A percentile compares a stretch with the other conserved stretches of the same genome.
phyloP scores from a whole-genome alignment of 495 filamentous ascomycete genomes.

The Corynascus novoguineensis region DNA sequence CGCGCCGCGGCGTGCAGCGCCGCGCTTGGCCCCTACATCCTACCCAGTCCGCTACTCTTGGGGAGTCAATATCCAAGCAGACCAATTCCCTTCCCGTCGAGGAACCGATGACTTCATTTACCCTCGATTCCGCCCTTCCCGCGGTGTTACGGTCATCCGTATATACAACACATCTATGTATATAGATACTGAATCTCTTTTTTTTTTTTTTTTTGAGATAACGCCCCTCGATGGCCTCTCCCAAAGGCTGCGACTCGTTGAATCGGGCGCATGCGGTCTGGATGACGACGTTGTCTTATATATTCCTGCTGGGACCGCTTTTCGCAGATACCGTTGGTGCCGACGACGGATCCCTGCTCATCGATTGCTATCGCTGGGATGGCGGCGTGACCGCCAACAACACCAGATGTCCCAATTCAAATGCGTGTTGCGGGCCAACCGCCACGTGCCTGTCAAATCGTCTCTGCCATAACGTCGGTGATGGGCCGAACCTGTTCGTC shows the following conservation, averaged over 20 bases:
- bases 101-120: too few species aligned
- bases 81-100: too few species aligned
- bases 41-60: too few species aligned
- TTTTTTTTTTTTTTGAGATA: too few species aligned
- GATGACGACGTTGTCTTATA: neutral
- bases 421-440: constrained; percentile 20
- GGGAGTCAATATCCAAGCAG: too few species aligned
- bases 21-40: too few species aligned
- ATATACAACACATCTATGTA: too few species aligned
- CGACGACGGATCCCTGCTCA: neutral
- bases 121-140: too few species aligned
- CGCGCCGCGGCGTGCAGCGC: too few species aligned
- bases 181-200: too few species aligned
- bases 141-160: too few species aligned
- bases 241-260: neutral
- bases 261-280: neutral
- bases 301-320: neutral
- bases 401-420: constrained; percentile 19
- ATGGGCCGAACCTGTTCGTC: constrained; percentile 16
- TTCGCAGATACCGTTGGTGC: neutral
- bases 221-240: neutral
- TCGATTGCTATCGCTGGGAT: constrained; percentile 16
- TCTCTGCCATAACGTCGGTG: constrained; percentile 19
- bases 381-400: constrained; percentile 15
- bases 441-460: constrained; percentile 23